Evolutionary conservation across 139 green algal species (phyloP), one percentile per base, ranked within the genome.

Genomic region (Chlamydomonas sp.): DNA sequence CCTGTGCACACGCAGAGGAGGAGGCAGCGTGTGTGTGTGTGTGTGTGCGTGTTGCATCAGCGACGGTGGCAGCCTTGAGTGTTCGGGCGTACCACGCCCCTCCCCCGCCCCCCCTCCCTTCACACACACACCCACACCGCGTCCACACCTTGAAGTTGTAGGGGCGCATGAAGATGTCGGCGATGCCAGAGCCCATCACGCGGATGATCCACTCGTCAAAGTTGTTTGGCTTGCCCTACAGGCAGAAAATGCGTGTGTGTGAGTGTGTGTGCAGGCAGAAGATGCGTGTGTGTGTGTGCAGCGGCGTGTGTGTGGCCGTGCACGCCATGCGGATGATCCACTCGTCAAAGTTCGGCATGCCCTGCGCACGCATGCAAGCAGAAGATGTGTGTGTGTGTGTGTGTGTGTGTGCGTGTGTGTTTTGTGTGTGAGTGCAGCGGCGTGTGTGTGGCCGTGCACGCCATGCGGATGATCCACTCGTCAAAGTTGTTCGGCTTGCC

Each of bases 151-250:
- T 97, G 87, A 95, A 94, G 84, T 97, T 97, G 87, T 97, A 97
- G 1, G 91, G 91, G 20, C 91, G 79, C 91, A 97, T 96, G 84
- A 97, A 97, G 26, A 96, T 58, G 67, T 96, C 83, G 0, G 91
- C 91, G 58, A 97, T 96, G 59, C 90, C 90, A 1, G 72, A 47
- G 22, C 91, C 91, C 87, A 95, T 92, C 3, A 90, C 83, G 2
- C 91, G 80, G 76, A 93, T 57, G 72, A 96, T 97, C 91, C 91
- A 97, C 74, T 97, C 91, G 63, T 97, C 91, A 87, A 97, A 97
- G 78, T 90, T 93, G 33, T 76, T 77, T 5, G 91, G 91, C 66
- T 85, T 85, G 64, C 62, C 69, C 50, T n/a, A n/a, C n/a, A n/a
- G n/a, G n/a, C n/a, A n/a, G n/a, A n/a, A n/a, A n/a, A n/a, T n/a